A percentile compares a stretch with the other conserved stretches of the same genome.
These are phyloP conservation scores for Xylaria venustula DNA, from an alignment of 495 filamentous ascomycete species.

Conservation along the genomic window DNA sequence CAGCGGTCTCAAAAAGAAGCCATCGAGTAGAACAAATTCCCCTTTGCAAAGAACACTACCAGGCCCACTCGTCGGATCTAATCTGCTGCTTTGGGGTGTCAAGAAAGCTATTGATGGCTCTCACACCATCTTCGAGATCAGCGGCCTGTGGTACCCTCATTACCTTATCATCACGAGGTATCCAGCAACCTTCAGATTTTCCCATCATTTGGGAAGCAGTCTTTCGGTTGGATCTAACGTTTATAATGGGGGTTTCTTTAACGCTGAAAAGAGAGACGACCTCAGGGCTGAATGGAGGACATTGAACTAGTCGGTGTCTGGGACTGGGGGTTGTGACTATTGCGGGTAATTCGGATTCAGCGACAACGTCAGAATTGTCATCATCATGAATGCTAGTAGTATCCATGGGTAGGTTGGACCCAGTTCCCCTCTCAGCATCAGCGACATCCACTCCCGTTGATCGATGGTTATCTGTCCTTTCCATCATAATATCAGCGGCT, in stretches of 20 bases:
- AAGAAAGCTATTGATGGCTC: neutral
- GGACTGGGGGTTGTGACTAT: neutral
- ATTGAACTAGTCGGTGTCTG: neutral
- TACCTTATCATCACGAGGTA: neutral
- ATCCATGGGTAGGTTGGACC: neutral
- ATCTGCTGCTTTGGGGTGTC: too few relatives aligned
- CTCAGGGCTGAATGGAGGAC: constrained; percentile 3
- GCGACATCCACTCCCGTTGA: neutral
- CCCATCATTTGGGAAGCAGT: constrained; percentile 12
- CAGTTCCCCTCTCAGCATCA: neutral
- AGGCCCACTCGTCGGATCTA: too few relatives aligned
- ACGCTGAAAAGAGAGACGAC: constrained; percentile 1
- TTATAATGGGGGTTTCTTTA: constrained; percentile 4
- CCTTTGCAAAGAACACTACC: too few relatives aligned
- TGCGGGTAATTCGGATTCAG: neutral
- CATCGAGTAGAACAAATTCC: too few relatives aligned
- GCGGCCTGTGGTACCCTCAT: too few relatives aligned
- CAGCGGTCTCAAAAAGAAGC: too few relatives aligned
- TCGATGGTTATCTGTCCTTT: neutral
- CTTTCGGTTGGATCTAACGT: neutral
- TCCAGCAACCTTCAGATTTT: neutral
- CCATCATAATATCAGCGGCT: constrained; percentile 1
- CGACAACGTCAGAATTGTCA: neutral
- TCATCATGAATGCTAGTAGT: neutral
- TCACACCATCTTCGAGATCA: neutral